Evolutionary conservation across 768 basidiomycete species (phyloP).

Genomic region (Pulveroboletus sp.): DNA sequence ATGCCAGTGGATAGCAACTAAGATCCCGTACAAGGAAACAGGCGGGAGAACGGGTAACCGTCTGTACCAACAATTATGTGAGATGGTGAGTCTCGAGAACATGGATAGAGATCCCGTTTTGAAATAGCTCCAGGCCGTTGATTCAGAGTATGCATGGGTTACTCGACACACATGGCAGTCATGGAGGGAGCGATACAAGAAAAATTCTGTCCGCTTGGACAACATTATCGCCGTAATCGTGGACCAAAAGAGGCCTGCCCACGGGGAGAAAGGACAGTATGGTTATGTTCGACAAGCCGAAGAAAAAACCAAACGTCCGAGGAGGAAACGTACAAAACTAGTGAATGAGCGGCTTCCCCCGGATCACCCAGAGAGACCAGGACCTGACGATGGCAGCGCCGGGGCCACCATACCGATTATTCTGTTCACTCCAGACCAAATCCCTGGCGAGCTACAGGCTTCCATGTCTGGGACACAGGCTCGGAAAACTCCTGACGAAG

Average conservation of each 20-base stretch:
- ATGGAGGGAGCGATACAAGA: conserved; percentile 87
- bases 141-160: conserved; percentile 78
- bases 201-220: conserved; percentile 69
- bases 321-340: conserved; percentile 44
- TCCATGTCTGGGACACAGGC: conserved; percentile 21
- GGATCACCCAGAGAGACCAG: conserved; percentile 21
- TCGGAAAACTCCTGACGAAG: conserved; percentile 50
- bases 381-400: conserved; percentile 7
- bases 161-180: conserved; percentile 85
- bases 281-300: conserved; percentile 76
- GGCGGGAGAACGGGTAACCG: conserved; percentile 81
- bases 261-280: conserved; percentile 78
- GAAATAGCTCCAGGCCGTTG: conserved; percentile 42
- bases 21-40: conserved; percentile 80
- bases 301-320: conserved; percentile 56
- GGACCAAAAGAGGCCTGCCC: conserved; percentile 60
- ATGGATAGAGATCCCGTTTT: not conserved
- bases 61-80: conserved; percentile 76
- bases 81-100: conserved; percentile 46
- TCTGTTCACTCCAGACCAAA: conserved; percentile 23
- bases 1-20: conserved; percentile 75
- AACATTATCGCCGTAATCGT: conserved; percentile 60
- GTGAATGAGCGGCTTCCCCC: conserved; percentile 22
- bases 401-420: conserved; percentile 21
- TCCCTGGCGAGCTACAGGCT: conserved; percentile 27